phyloP scores from a whole-genome alignment of 2,329 filamentous ascomycete species.

The Xylariaceae sp. region DNA sequence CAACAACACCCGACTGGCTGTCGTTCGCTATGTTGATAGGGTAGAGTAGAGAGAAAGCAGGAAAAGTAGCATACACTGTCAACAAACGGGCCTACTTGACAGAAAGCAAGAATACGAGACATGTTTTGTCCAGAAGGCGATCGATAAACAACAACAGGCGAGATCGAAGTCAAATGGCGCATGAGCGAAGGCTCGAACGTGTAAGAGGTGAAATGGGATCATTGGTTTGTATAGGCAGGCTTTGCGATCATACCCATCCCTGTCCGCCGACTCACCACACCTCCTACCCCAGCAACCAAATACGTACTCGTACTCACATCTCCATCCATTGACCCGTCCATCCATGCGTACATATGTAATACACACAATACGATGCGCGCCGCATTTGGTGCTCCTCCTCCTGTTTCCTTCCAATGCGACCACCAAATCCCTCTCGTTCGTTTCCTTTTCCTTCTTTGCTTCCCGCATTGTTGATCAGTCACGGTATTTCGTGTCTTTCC shows the following conservation, averaged over 20 bases:
- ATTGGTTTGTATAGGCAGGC: neutral
- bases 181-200: neutral
- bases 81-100: neutral
- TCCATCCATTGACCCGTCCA: neutral
- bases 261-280: neutral
- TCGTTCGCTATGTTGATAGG: neutral
- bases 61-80: neutral
- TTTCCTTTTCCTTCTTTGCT: neutral
- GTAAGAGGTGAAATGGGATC: neutral
- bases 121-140: neutral
- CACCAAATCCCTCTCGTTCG: conserved; percentile 20
- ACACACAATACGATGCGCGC: conserved; percentile 7
- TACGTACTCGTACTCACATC: neutral
- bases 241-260: neutral
- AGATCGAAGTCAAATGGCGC: neutral
- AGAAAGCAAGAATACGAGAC: neutral
- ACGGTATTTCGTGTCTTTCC: conserved; percentile 18
- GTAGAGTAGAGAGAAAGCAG: neutral
- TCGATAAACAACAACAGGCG: conserved; percentile 1
- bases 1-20: conserved; percentile 3
- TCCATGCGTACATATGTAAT: neutral
- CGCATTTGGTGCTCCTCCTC: conserved; percentile 9
- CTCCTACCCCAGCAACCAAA: neutral
- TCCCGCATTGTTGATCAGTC: conserved; percentile 16
- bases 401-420: conserved; percentile 17